A percentile compares a stretch with the other conserved stretches of the same genome.
These are phyloP conservation scores for Microsporum ferrugineum DNA, from an alignment of 2,329 filamentous ascomycete genomes.

Conservation along the genomic window DNA sequence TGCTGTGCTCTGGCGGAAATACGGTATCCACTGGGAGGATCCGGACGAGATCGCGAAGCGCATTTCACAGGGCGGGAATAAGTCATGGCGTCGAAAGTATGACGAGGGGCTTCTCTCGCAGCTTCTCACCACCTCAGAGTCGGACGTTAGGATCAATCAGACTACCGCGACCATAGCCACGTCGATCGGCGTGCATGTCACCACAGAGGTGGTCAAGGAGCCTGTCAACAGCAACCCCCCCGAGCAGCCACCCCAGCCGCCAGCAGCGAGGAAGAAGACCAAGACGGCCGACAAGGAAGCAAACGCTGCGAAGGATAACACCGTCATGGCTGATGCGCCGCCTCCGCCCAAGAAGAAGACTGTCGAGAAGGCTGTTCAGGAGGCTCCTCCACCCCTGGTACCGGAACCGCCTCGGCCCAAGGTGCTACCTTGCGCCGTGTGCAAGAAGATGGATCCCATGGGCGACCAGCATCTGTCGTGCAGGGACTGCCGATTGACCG, in stretches of 20 bases:
- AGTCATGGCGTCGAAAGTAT: slow-evolving; percentile 75
- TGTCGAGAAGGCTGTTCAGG: slow-evolving; percentile 44
- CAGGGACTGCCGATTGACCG: slow-evolving; percentile 77
- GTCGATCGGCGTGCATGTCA: slow-evolving; percentile 32
- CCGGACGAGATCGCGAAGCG: slow-evolving; percentile 85
- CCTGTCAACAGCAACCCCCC: slow-evolving; percentile 14
- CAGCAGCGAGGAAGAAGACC: slow-evolving; percentile 47
- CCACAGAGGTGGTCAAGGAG: slow-evolving; percentile 20
- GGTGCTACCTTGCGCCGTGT: slow-evolving; percentile 74
- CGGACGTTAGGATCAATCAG: slow-evolving; percentile 33
- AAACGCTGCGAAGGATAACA: slow-evolving; percentile 30
- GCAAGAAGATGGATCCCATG: slow-evolving; percentile 58
- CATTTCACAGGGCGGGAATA: slow-evolving; percentile 63
- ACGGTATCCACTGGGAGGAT: slow-evolving; percentile 91
- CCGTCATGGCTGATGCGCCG: slow-evolving; percentile 25
- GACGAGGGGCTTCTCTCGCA: slow-evolving; percentile 66
- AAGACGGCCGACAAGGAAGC: slow-evolving; percentile 43
- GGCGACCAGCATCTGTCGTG: slow-evolving; percentile 67
- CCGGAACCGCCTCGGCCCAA: slow-evolving; percentile 71
- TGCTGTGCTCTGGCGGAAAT: slow-evolving; percentile 86
- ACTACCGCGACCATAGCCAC: slow-evolving; percentile 35
- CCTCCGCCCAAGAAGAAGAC: slow-evolving; percentile 50
- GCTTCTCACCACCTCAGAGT: slow-evolving; percentile 36
- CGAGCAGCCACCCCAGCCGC: slow-evolving; percentile 27
- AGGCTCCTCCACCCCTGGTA: slow-evolving; percentile 45